Conservation (phyloP, 306 rosid genomes). For the Prinsepia uniflora region DNA sequence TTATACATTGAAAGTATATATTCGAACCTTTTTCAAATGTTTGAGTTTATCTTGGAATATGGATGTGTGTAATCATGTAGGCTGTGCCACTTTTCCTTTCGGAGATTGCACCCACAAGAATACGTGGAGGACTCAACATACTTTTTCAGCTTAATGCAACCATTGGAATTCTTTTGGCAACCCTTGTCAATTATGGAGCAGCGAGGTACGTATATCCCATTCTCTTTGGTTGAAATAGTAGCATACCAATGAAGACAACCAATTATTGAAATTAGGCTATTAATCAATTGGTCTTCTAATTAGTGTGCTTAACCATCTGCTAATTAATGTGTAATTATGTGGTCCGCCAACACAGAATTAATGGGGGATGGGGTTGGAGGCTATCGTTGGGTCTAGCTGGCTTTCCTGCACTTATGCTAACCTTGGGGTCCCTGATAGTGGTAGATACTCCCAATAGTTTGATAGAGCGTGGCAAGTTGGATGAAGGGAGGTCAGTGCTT, state of each 20-base stretch:
- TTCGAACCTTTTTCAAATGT: neutral
- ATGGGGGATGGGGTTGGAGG: slow-evolving; percentile 96
- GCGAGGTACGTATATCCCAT: slow-evolving; percentile 46
- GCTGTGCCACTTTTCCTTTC: slow-evolving; percentile 67
- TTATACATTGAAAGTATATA: too few relatives aligned
- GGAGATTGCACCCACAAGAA: slow-evolving; percentile 66
- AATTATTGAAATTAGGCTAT: slow-evolving; percentile 1
- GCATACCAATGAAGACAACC: neutral
- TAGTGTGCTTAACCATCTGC: neutral
- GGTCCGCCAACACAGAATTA: slow-evolving; percentile 8
- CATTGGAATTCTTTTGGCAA: slow-evolving; percentile 60
- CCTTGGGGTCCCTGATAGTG: slow-evolving; percentile 65
- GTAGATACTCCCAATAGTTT: slow-evolving; percentile 87
- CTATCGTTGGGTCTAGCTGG: slow-evolving; percentile 79
- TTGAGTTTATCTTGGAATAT: neutral
- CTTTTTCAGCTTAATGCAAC: slow-evolving; percentile 61
- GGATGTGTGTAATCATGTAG: slow-evolving; percentile 8
- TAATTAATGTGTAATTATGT: neutral
- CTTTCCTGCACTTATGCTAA: slow-evolving; percentile 61
- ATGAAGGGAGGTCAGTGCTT: slow-evolving; percentile 63
- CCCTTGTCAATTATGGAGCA: slow-evolving; percentile 61
- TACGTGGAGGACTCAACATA: slow-evolving; percentile 67
- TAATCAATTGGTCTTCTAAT: neutral
- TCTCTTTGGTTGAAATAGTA: neutral
- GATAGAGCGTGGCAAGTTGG: slow-evolving; percentile 65